Evolutionary conservation across 169 alveolate species (phyloP).

Genomic region (Plasmodium vinckei): DNA sequence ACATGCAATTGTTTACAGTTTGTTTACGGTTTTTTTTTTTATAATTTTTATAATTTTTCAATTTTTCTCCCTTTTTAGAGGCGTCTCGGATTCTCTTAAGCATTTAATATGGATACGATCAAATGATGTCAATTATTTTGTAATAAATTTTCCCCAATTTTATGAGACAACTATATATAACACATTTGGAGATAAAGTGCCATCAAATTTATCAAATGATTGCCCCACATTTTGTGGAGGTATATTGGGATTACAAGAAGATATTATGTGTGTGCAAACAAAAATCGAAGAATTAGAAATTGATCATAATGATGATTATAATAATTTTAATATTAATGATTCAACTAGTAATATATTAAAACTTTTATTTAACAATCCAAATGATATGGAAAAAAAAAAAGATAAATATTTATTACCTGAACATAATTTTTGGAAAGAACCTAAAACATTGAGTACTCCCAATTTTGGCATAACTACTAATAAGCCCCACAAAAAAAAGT

Average conservation of each 20-base stretch:
- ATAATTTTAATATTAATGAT: constrained; percentile 54
- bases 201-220: constrained; percentile 51
- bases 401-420: constrained; percentile 64
- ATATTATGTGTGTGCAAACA: constrained; percentile 71
- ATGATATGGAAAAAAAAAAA: constrained; percentile 45
- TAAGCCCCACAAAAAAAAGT: constrained; percentile 38
- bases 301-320: constrained; percentile 40
- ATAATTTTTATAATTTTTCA: neutral
- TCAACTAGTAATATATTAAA: constrained; percentile 61
- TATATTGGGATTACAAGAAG: constrained; percentile 61
- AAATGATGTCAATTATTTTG: constrained; percentile 57
- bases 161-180: constrained; percentile 64
- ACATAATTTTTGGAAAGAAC: constrained; percentile 73
- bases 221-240: constrained; percentile 75
- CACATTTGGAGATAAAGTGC: constrained; percentile 58
- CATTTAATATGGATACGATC: constrained; percentile 63
- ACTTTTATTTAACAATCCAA: constrained; percentile 52
- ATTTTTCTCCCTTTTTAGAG: constrained; percentile 9
- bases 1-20: neutral
- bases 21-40: neutral
- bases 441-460: constrained; percentile 70
- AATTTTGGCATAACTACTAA: constrained; percentile 51
- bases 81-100: constrained; percentile 56
- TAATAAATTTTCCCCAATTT: constrained; percentile 62
- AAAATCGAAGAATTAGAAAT: constrained; percentile 69